Conservation (phyloP, 176 grass and related monocot species). For the Cenchrus fungigraminus region DNA sequence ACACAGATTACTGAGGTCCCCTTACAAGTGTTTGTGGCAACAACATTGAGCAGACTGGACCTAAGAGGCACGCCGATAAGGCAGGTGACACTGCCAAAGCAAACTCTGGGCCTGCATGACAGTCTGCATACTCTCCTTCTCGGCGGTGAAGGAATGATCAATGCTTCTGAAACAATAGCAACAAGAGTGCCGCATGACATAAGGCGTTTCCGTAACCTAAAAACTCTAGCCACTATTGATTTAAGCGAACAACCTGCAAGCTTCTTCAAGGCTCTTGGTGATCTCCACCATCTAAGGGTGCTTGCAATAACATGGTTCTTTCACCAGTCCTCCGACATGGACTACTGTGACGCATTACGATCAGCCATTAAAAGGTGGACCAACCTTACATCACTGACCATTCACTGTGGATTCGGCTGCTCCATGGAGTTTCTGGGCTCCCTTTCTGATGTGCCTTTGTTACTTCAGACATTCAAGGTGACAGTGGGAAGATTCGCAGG, state of each 20-base stretch:
- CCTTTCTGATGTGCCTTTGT: rapidly evolving
- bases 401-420: slow-evolving; percentile 22
- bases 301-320: slow-evolving; percentile 6
- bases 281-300: rapidly evolving
- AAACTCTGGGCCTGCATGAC: rapidly evolving
- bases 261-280: neutral
- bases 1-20: neutral
- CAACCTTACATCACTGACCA: neutral
- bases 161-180: too few species aligned
- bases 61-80: neutral
- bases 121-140: rapidly evolving
- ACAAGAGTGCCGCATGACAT: neutral
- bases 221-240: neutral
- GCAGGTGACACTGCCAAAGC: neutral
- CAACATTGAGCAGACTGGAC: rapidly evolving
- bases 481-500: neutral
- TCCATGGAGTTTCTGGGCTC: slow-evolving; percentile 1
- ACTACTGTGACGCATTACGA: neutral
- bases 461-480: neutral
- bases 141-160: neutral
- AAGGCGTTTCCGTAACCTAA: rapidly evolving
- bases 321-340: neutral
- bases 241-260: neutral
- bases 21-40: neutral
- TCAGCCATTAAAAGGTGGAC: neutral